Evolutionary conservation across 2,329 filamentous ascomycete species (phyloP).

Genomic region (Trichoderma atroviride): DNA sequence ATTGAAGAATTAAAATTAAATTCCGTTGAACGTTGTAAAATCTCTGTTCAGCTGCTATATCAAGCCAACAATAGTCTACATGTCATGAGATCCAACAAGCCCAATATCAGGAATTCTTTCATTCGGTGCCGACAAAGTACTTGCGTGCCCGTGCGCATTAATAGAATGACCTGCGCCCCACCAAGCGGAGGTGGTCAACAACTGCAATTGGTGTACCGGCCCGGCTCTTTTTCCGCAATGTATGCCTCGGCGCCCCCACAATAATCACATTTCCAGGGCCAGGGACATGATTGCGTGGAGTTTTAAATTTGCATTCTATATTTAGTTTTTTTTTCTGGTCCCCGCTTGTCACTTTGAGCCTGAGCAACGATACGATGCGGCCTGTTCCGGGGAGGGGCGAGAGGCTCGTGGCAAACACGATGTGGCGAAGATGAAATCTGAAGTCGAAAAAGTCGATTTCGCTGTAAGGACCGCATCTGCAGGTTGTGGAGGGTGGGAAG

Average conservation of each 20-base stretch:
- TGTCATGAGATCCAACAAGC: background rate
- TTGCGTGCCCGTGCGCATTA: background rate
- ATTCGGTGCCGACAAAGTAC: background rate
- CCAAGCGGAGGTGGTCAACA: background rate
- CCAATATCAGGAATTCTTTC: background rate
- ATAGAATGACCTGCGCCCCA: background rate
- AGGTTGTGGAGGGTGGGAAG: background rate
- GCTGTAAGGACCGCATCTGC: background rate
- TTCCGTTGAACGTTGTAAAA: background rate
- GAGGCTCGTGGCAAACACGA: background rate
- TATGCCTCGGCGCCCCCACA: background rate
- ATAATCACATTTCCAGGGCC: background rate
- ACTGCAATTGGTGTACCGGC: background rate
- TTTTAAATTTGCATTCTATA: conserved; percentile 7
- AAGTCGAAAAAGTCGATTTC: background rate
- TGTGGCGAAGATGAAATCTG: background rate
- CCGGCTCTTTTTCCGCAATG: background rate
- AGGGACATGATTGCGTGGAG: background rate
- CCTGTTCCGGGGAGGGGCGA: background rate
- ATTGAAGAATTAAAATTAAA: background rate
- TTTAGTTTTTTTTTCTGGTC: background rate
- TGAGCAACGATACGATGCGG: background rate
- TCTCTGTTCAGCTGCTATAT: background rate
- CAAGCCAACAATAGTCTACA: background rate
- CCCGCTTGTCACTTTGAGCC: background rate